A percentile compares a stretch with the other conserved stretches of the same genome.
phyloP scores from a whole-genome alignment of 495 filamentous ascomycete species.

The Hyphodiscus hymeniophilus region DNA sequence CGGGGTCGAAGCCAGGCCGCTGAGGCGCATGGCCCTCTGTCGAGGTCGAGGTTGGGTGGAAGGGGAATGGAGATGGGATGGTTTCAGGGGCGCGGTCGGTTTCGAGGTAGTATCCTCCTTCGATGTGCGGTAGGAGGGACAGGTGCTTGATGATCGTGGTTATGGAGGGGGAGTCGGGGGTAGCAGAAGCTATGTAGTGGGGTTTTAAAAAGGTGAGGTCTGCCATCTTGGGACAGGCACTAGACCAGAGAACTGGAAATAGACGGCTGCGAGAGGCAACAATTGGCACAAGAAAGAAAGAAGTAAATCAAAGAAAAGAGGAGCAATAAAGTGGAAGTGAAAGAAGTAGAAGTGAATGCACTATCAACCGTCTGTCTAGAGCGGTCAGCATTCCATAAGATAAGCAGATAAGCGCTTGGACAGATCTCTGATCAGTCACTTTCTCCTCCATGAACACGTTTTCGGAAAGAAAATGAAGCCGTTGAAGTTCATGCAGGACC shows the following conservation, averaged over 20 bases:
- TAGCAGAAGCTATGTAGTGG: constrained; percentile 20
- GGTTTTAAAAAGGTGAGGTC: constrained; percentile 8
- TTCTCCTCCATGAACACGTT: no score
- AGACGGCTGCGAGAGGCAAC: background rate
- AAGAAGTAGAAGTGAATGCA: no score
- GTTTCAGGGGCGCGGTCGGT: constrained; percentile 46
- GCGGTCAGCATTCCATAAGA: no score
- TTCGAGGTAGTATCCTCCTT: constrained; percentile 58
- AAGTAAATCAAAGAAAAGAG: background rate
- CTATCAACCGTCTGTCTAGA: no score
- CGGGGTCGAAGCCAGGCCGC: constrained; percentile 27
- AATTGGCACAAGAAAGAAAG: background rate
- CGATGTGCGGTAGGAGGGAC: constrained; percentile 42
- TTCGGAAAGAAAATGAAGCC: no score
- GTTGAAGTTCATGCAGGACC: no score
- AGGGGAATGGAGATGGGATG: constrained; percentile 42
- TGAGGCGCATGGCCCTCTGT: constrained; percentile 17
- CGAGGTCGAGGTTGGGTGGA: constrained; percentile 12
- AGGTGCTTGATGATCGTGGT: constrained; percentile 36
- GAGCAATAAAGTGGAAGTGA: no score
- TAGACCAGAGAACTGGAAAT: no score
- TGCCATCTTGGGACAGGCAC: no score
- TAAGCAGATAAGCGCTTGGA: no score
- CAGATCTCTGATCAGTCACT: no score
- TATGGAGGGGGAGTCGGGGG: constrained; percentile 29